A percentile compares a stretch with the other conserved stretches of the same genome.
These are phyloP conservation scores for Mortierella hygrophila DNA, from an alignment of 192 early-diverging fungal genomes.

Conservation along the genomic window DNA sequence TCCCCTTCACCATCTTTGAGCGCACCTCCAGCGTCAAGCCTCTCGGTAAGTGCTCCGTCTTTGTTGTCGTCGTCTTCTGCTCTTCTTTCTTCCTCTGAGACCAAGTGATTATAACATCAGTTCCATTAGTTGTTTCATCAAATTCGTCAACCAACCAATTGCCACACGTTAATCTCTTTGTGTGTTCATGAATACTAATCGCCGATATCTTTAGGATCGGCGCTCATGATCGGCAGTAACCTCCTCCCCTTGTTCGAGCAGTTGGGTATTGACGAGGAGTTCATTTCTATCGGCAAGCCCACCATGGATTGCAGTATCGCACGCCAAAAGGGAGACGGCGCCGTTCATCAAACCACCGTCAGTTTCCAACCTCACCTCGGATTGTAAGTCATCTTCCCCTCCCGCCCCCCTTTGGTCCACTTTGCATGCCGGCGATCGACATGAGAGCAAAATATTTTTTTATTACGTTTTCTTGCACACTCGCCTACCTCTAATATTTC, in stretches of 20 bases:
- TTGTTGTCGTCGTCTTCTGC: neutral
- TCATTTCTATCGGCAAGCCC: neutral
- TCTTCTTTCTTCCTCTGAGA: neutral
- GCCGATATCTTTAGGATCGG: neutral
- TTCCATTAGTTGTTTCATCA: too few relatives aligned
- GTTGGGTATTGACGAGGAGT: neutral
- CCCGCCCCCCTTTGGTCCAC: neutral
- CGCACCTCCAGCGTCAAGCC: neutral
- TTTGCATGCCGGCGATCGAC: neutral
- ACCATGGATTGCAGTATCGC: neutral
- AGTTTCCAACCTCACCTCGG: neutral
- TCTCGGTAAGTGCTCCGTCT: neutral
- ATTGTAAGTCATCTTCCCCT: neutral
- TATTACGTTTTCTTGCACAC: neutral
- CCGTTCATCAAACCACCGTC: neutral
- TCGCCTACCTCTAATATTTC: neutral
- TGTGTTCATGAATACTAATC: too few relatives aligned
- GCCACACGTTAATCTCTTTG: too few relatives aligned
- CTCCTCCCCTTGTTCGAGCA: neutral
- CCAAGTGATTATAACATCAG: too few relatives aligned
- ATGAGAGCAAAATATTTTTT: neutral
- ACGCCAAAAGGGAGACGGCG: neutral
- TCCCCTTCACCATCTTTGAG: neutral
- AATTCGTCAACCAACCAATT: too few relatives aligned
- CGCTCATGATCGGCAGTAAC: neutral